Percentiles rank a stretch among this genome's conserved stretches.
Evolutionary conservation across 1,284 basidiomycete genomes (phyloP).

Genomic region (Phaffia rhodozyma): DNA sequence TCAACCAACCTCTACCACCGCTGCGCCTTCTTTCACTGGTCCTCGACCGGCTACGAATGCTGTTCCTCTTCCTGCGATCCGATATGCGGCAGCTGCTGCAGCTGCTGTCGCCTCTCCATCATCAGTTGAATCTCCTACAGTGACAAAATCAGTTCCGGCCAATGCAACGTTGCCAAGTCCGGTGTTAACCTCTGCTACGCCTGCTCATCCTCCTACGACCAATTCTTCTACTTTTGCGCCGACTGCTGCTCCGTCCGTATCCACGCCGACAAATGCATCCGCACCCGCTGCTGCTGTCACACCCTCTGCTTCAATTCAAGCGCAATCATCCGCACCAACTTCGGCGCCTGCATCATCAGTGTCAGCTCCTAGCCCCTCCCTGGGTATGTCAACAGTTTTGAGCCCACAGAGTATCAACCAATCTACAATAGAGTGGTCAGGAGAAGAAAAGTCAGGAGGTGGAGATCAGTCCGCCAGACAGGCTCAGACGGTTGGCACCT

Average conservation of each 20-base stretch:
- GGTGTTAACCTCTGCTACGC: not conserved
- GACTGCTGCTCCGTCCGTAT: slow-evolving; percentile 21
- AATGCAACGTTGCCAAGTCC: not conserved
- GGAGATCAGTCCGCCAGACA: too few species aligned
- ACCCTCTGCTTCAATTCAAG: not conserved
- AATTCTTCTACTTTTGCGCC: not conserved
- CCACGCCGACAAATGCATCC: slow-evolving; percentile 25
- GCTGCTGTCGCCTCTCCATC: slow-evolving; percentile 49
- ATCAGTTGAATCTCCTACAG: slow-evolving; percentile 20
- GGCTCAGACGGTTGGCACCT: too few species aligned
- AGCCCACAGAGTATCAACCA: too few species aligned
- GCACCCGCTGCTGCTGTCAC: slow-evolving; percentile 20
- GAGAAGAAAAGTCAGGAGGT: too few species aligned
- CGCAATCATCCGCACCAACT: slow-evolving; percentile 27
- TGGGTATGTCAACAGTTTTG: too few species aligned
- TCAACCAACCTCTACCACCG: slow-evolving; percentile 19
- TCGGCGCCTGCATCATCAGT: slow-evolving; percentile 51
- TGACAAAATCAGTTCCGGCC: slow-evolving; percentile 42
- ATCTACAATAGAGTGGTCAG: too few species aligned
- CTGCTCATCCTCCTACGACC: not conserved
- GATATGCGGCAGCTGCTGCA: slow-evolving; percentile 83
- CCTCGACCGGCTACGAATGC: slow-evolving; percentile 34
- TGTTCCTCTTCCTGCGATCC: slow-evolving; percentile 43
- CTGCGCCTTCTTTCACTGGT: slow-evolving; percentile 21
- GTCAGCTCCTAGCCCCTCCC: too few species aligned